Conservation (phyloP, 2,329 filamentous ascomycete species). For the Trichoderma sp. region DNA sequence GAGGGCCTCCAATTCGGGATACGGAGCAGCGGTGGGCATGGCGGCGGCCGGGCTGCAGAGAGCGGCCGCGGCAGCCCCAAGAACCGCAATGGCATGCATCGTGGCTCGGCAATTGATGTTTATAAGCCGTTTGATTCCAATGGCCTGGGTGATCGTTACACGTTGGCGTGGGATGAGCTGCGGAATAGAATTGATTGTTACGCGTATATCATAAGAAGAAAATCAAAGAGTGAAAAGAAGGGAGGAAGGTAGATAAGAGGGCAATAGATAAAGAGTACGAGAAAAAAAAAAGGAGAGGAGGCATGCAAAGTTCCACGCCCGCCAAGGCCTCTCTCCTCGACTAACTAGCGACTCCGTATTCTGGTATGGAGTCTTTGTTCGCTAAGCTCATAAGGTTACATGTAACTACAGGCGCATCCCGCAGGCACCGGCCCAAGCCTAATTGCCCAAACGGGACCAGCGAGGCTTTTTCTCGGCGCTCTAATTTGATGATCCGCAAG, state of each 20-base stretch:
- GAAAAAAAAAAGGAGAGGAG: background rate
- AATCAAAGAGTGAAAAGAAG: background rate
- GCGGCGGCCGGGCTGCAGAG: constrained; percentile 38
- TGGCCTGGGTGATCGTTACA: background rate
- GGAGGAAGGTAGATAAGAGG: background rate
- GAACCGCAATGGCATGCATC: constrained; percentile 41
- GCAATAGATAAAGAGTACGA: background rate
- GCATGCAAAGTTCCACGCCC: constrained; percentile 14
- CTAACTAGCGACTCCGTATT: background rate
- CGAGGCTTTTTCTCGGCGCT: constrained; percentile 27
- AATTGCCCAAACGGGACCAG: constrained; percentile 26
- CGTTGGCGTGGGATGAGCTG: background rate
- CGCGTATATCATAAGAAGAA: background rate
- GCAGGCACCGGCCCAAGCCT: background rate
- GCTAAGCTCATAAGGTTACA: constrained; percentile 7
- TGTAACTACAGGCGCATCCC: background rate
- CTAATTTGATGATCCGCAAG: constrained; percentile 26
- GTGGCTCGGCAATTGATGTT: constrained; percentile 14
- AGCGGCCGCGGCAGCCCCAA: constrained; percentile 36
- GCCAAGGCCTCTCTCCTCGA: background rate
- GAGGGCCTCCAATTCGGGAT: constrained; percentile 29
- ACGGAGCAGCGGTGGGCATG: constrained; percentile 35
- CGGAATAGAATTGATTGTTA: background rate
- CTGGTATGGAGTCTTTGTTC: background rate
- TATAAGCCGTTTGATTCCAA: background rate